Percentiles rank a stretch among this genome's conserved stretches.
These are phyloP conservation scores for Mucor sp. DNA, from an alignment of 371 early-diverging fungal genomes.

Conservation along the genomic window DNA sequence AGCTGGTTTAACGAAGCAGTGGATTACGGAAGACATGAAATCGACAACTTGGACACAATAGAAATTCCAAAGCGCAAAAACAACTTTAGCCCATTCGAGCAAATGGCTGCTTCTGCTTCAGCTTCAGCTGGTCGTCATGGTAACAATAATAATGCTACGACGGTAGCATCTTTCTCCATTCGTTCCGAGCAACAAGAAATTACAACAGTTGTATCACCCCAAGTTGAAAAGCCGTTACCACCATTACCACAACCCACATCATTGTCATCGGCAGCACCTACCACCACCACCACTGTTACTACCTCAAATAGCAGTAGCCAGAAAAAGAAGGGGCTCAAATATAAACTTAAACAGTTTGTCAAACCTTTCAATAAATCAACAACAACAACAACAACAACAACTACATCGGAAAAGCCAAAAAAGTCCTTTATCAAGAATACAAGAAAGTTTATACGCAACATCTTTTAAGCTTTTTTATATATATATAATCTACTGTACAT, in stretches of 20 bases:
- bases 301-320: not conserved
- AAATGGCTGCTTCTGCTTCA: not conserved
- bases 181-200: constrained; percentile 4
- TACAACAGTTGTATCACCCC: constrained; percentile 10
- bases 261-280: not conserved
- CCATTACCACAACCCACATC: constrained; percentile 3
- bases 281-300: not conserved
- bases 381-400: not conserved
- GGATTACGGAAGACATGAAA: constrained; percentile 19
- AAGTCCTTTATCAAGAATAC: constrained; percentile 12
- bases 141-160: constrained; percentile 6
- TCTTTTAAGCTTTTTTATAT: constrained; percentile 8
- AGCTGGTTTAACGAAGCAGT: constrained; percentile 28
- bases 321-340: constrained; percentile 18
- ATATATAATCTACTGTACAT: not conserved
- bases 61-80: constrained; percentile 6
- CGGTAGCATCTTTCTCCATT: not conserved
- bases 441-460: constrained; percentile 18
- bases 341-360: constrained; percentile 14
- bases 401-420: constrained; percentile 9
- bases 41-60: constrained; percentile 16
- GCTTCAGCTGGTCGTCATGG: constrained; percentile 9
- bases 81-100: constrained; percentile 11
- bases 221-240: constrained; percentile 17
- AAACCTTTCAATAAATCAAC: constrained; percentile 15